phyloP scores from a whole-genome alignment of 2,329 filamentous ascomycete species.

The Elsinoe ampelina region DNA sequence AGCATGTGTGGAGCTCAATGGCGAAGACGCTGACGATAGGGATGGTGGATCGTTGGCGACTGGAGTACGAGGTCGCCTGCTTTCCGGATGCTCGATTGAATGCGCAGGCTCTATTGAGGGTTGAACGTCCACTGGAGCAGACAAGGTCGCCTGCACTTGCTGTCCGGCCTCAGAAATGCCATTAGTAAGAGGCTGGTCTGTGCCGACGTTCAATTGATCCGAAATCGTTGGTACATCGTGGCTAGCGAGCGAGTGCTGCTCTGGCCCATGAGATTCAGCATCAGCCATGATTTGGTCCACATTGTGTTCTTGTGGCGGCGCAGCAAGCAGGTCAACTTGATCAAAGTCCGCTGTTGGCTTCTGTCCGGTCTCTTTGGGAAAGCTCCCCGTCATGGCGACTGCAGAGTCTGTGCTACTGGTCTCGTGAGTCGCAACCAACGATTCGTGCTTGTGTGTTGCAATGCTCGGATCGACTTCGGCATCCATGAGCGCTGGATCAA shows the following conservation, averaged over 20 bases:
- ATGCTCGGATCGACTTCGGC: background rate
- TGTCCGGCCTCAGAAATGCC: background rate
- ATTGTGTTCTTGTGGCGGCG: no score
- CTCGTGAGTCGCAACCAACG: background rate
- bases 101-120: background rate
- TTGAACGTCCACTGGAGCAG: background rate
- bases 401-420: conserved; percentile 10
- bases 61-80: background rate
- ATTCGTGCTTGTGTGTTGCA: background rate
- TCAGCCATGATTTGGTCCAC: background rate
- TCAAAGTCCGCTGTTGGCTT: background rate
- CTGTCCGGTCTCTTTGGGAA: background rate
- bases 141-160: background rate
- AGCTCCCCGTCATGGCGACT: background rate
- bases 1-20: conserved; percentile 11
- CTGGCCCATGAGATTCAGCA: background rate
- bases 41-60: conserved; percentile 13
- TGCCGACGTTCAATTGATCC: background rate
- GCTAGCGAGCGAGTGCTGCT: background rate
- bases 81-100: background rate
- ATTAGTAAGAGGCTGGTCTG: no score
- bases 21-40: conserved; percentile 10
- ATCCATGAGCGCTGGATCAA: background rate
- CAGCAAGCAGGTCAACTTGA: background rate
- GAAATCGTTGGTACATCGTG: background rate